These are phyloP conservation scores for Nelumbo lutea DNA, from an alignment of 164 flowering plant species.

Conservation along the genomic window DNA sequence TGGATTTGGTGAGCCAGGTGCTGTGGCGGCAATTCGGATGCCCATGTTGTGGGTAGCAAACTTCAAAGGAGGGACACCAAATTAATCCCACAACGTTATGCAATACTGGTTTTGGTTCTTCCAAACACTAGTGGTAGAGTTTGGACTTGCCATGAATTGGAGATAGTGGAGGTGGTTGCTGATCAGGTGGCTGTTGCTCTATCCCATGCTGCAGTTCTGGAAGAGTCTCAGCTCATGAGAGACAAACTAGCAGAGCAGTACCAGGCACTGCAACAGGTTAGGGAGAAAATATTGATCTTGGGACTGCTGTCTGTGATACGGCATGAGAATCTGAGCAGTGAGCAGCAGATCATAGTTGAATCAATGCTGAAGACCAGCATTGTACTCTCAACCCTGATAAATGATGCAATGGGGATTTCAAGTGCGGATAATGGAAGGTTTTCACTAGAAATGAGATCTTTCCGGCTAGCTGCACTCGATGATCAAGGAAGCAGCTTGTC, in stretches of 20 bases:
- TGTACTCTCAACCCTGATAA: constrained; percentile 70
- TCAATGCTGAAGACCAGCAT: constrained; percentile 62
- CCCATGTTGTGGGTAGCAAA: constrained; percentile 85
- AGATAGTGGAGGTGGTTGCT: too few relatives aligned
- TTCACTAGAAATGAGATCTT: constrained; percentile 49
- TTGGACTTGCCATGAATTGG: too few relatives aligned
- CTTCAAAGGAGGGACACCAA: constrained; percentile 95
- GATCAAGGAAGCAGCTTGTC: constrained; percentile 74
- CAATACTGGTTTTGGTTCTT: constrained; percentile 79
- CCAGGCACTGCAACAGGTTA: constrained; percentile 70
- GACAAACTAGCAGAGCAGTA: constrained; percentile 78
- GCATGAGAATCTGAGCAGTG: constrained; percentile 44
- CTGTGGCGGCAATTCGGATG: constrained; percentile 90
- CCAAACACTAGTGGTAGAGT: constrained; percentile 46
- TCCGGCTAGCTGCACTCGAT: constrained; percentile 57
- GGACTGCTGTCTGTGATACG: constrained; percentile 77
- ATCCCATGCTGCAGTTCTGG: constrained; percentile 79
- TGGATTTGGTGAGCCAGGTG: constrained; percentile 43
- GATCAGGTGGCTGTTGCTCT: too few relatives aligned
- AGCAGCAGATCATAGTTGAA: constrained; percentile 55
- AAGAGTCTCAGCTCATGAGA: constrained; percentile 89
- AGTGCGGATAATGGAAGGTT: constrained; percentile 52
- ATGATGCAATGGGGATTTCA: constrained; percentile 73
- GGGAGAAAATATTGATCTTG: constrained; percentile 61
- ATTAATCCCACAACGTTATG: constrained; percentile 67